phyloP scores from a whole-genome alignment of 805 yeast genomes.

The Lipomyces chichibuensis region DNA sequence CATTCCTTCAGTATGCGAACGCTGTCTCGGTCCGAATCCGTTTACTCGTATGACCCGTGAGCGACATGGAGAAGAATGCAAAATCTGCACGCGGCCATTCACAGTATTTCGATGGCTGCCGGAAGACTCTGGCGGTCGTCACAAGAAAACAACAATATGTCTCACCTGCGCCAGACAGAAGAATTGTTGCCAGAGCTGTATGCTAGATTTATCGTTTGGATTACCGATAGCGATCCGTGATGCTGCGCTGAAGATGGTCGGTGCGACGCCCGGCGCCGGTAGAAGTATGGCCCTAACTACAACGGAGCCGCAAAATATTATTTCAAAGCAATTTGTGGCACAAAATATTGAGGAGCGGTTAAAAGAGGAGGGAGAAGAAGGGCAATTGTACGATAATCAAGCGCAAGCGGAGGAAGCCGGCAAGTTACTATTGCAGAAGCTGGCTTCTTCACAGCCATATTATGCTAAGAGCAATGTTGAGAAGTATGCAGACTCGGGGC shows the following conservation, averaged over 20 bases:
- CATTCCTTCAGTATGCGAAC: slow-evolving; percentile 57
- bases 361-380: slow-evolving; percentile 37
- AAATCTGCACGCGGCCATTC: slow-evolving; percentile 81
- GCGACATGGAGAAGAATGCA: slow-evolving; percentile 75
- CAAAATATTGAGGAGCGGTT: slow-evolving; percentile 49
- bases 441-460: slow-evolving; percentile 47
- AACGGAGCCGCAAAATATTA: slow-evolving; percentile 54
- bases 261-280: slow-evolving; percentile 44
- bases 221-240: slow-evolving; percentile 81
- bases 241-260: slow-evolving; percentile 74
- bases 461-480: slow-evolving; percentile 34
- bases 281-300: slow-evolving; percentile 39
- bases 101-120: slow-evolving; percentile 77
- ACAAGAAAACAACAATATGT: slow-evolving; percentile 73
- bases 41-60: slow-evolving; percentile 74
- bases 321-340: slow-evolving; percentile 61
- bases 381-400: slow-evolving; percentile 35
- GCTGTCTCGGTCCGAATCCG: slow-evolving; percentile 57
- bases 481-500: slow-evolving; percentile 26
- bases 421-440: slow-evolving; percentile 53
- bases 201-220: slow-evolving; percentile 78
- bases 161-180: slow-evolving; percentile 74
- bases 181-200: slow-evolving; percentile 86
- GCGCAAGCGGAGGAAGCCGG: slow-evolving; percentile 50
- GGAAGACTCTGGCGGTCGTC: slow-evolving; percentile 40